Base-by-base conservation (phyloP, 495 filamentous ascomycete genomes). In the Lineolata rhizophorae region DNA sequence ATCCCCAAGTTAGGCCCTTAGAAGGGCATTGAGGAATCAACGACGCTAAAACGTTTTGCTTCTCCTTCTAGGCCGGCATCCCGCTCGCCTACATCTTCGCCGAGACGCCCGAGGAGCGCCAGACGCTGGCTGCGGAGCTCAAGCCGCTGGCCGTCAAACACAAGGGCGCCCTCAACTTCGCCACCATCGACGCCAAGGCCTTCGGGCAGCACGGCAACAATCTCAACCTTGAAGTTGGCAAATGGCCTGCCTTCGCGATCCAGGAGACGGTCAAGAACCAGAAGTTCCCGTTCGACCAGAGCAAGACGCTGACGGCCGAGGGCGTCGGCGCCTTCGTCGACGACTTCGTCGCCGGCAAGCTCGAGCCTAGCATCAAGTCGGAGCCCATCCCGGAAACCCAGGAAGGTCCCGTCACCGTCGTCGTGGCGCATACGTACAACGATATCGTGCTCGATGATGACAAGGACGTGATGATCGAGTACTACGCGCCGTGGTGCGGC, bases 401-500 rank as follows among this genome's bases (percentile, higher is more conserved):
- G 56, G 87, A 95, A 34, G 82, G 80, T 26, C 65, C 80, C 25
- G 84, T 92, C 37, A 72, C 71, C 27, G 70, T 92, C 30, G 70
- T 95, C 35, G 87, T 99, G 31, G 87, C 87, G 49, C 73, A 90
- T 55, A 87, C 69, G 57, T 99, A 94, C 65, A 66, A 94, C 34
- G 72, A 91, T 6, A 53, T 94, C 31, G 85, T 99, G 48, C 65
- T 94, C 20, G 72, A 99, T 45, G 76, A 92, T 50, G 64, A 76
- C 40, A 93, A 95, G 70, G 87, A 99, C 57, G 87, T 99, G 27
- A 67, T 99, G 39, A 67, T 93, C 36, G 87, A 99, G 62, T 99
- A 93, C 65, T 99, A 90, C 54, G 87, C 87, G 16, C 90, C 90
- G 26, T 95, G 87, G 90, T 99, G 90, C 52, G 87, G 87, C 42